phyloP scores from a whole-genome alignment of 2,329 filamentous ascomycete genomes.

The Gaeumannomyces sp. region DNA sequence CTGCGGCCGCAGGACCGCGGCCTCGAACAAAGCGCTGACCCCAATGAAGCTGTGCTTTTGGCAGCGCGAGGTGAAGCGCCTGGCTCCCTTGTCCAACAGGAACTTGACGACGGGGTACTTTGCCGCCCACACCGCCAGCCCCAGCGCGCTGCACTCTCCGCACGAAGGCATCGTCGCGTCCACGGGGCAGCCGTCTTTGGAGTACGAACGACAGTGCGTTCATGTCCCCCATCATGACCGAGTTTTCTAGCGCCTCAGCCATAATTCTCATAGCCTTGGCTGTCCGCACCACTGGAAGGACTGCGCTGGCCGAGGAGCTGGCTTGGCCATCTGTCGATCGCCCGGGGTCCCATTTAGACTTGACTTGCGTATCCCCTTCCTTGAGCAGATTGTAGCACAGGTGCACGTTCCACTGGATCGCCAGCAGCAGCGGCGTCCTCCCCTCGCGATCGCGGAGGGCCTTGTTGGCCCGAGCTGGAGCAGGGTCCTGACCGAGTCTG shows the following conservation, averaged over 20 bases:
- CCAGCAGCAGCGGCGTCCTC: slow-evolving; percentile 1
- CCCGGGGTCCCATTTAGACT: not conserved
- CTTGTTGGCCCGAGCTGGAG: slow-evolving; percentile 4
- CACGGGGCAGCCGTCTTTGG: not conserved
- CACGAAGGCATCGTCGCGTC: slow-evolving; percentile 6
- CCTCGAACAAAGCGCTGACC: not conserved
- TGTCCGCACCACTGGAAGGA: not conserved
- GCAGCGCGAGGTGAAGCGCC: not conserved
- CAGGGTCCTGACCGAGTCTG: not conserved
- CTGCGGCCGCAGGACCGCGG: not conserved
- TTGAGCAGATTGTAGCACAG: not conserved
- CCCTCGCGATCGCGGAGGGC: not conserved
- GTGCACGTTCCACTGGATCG: not conserved
- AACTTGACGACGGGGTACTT: not conserved
- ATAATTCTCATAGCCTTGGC: not conserved
- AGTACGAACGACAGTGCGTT: not conserved
- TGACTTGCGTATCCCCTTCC: not conserved
- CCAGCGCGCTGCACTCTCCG: slow-evolving; percentile 5
- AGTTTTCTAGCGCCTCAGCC: slow-evolving; percentile 6
- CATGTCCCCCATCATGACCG: not conserved
- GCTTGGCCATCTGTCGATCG: not conserved
- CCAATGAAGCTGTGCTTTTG: not conserved
- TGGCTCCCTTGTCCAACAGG: slow-evolving; percentile 11
- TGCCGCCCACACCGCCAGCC: not conserved
- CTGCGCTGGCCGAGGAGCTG: not conserved